Evolutionary conservation across 2,329 filamentous ascomycete species (phyloP), one percentile per base, ranked within the genome.

Genomic region (Pseudocercospora crystallina): DNA sequence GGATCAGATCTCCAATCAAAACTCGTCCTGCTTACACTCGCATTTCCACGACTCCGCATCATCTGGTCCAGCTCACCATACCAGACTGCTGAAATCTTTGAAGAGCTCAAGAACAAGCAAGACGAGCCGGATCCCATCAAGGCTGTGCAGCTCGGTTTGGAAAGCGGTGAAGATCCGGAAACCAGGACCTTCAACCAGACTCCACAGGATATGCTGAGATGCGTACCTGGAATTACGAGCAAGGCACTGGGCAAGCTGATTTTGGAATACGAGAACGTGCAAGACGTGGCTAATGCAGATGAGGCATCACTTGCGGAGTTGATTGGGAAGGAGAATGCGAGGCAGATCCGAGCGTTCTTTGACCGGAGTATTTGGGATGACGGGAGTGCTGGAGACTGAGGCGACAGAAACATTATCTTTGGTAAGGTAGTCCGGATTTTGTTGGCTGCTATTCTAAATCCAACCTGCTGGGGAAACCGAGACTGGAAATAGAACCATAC

Each of bases 71-170:
- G 83, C 8, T 90, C 86, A 9, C 92, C 94, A 0, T 96, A 95
- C 66, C 91, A 99, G 70, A 97, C 94, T 0, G 94, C 94, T 1
- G 91, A 97, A 74, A 97, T 99, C 56, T 97, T 99, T 68, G 86
- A 91, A 63, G 86, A 90, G 59, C 80, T 99, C 47, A 99, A 99
- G 75, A 87, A 90, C 59, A 86, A 90, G 63, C 87, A 92, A 61
- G 79, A 85, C 2, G 94, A 99, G 71, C 94, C 94, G 0, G 91
- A 99, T 68, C 94, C 94, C 1, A 80, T 95, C 32, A 84, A 83
- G 2, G 94, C 94, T 0, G 90, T 96, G 7, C 83, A 87, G 52
- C 82, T 91, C 2, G 94, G 94, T 0, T 75, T 99, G 1, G 84
- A 89, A 59, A 72, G 77, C 3, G 80, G 80, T 17, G 73, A 78